Evolutionary conservation across 352 stramenopile species (phyloP), one percentile per base, ranked within the genome.

Genomic region (Plasmopara viticola): DNA sequence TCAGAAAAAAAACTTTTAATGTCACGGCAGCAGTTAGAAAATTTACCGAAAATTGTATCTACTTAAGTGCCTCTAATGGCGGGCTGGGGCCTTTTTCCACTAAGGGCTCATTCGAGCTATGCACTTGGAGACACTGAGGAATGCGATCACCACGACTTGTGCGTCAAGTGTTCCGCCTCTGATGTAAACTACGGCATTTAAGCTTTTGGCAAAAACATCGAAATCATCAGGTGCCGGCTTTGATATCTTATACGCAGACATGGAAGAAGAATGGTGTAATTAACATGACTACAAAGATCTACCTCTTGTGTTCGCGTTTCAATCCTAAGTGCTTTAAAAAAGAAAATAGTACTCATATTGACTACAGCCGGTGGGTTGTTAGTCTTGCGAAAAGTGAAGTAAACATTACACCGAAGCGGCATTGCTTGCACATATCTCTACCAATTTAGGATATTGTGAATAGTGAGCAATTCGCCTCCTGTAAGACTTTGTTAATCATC

Each of bases 401-500:
- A 7, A 41, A 13, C 1, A 41, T 4, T 47, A 17, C 1, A 8
- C 2, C 7, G 14, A 17, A 6, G 8, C n/a, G 14, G 37, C 14
- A 41, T 15, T 25, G 3, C 20, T 25, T 25, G 20, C 20, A 25
- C 20, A 25, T 25, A 25, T 25, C 20, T 25, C 20, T 25, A 3
- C 20, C 20, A 25, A 25, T 25, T 25, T 25, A 41, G 1, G 14
- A 15, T 17, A 41, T 6, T 41, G 14, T 41, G 37, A 13, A 25
- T 13, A 1, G 5, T 41, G 7, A 18, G 2, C 5, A 41, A 29
- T 49, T 34, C 44, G n/a, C 17, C 30, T 28, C 0, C n/a, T 53
- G 34, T 37, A 53, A 34, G 53, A 60, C 39, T 53, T 50, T 45
- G 45, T 60, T 28, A 13, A 50, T 13, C 7, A 12, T 20, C 39